Evolutionary conservation across 1,139 yeast genomes (phyloP).

Genomic region (Pichia sp.): DNA sequence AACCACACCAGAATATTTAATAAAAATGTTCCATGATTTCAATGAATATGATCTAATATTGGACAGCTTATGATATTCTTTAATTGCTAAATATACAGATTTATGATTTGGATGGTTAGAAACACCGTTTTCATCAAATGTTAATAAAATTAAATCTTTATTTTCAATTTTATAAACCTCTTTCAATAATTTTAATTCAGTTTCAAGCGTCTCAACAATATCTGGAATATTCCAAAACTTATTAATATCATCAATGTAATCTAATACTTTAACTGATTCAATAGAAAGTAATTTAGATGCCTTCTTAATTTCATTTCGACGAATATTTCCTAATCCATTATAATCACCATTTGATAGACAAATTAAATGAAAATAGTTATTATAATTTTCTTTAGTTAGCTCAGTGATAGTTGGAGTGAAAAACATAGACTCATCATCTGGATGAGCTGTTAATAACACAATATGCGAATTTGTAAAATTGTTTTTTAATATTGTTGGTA

Average conservation of each 20-base stretch:
- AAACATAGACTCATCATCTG: constrained; percentile 98
- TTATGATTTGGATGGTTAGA: constrained; percentile 84
- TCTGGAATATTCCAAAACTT: constrained; percentile 54
- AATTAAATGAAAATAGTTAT: constrained; percentile 50
- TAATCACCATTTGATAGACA: constrained; percentile 79
- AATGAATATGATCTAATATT: constrained; percentile 27
- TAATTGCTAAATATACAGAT: constrained; percentile 55
- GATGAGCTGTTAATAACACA: constrained; percentile 74
- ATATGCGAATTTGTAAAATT: constrained; percentile 22
- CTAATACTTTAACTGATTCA: constrained; percentile 41
- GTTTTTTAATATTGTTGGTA: constrained; percentile 14
- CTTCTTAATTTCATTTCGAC: constrained; percentile 52
- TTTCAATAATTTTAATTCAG: constrained; percentile 6
- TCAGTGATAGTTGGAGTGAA: constrained; percentile 75
- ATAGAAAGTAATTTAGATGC: constrained; percentile 56
- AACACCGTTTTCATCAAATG: constrained; percentile 81
- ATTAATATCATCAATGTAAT: constrained; percentile 69
- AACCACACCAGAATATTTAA: constrained; percentile 48
- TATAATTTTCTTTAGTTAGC: constrained; percentile 40
- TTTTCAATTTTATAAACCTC: constrained; percentile 16
- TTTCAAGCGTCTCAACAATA: constrained; percentile 29
- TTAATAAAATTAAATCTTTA: constrained; percentile 44
- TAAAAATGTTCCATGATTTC: constrained; percentile 38
- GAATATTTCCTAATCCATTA: constrained; percentile 60
- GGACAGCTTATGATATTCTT: constrained; percentile 28